A percentile compares a stretch with the other conserved stretches of the same genome.
Evolutionary conservation across 2,329 filamentous ascomycete genomes (phyloP).

Genomic region (Stachybotrys chlorohalonatus): DNA sequence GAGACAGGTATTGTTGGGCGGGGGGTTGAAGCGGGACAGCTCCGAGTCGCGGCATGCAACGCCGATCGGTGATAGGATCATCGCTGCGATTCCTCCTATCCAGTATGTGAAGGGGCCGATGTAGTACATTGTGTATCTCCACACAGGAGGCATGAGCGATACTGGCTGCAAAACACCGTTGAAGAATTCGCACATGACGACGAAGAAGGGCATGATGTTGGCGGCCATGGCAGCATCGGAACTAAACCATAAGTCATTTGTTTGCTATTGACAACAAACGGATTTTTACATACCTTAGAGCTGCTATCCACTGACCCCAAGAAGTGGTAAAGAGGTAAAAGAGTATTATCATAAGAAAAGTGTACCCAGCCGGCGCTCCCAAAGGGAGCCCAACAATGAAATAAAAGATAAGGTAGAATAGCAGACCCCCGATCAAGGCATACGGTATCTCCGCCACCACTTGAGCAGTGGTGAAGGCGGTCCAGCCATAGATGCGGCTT

Average conservation of each 20-base stretch:
- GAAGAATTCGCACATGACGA: slow-evolving; percentile 63
- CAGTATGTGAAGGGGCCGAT: slow-evolving; percentile 2
- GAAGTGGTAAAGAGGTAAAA: slow-evolving; percentile 61
- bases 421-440: slow-evolving; percentile 49
- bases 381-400: slow-evolving; percentile 59
- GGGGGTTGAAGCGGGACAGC: slow-evolving; percentile 1
- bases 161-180: slow-evolving; percentile 39
- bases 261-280: slow-evolving; percentile 11
- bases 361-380: slow-evolving; percentile 57
- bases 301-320: slow-evolving; percentile 3
- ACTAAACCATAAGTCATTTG: slow-evolving; percentile 65
- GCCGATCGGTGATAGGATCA: slow-evolving; percentile 43
- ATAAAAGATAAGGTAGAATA: slow-evolving; percentile 68
- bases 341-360: slow-evolving; percentile 65
- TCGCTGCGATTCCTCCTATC: slow-evolving; percentile 54
- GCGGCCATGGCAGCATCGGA: slow-evolving; percentile 16
- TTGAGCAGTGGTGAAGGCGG: slow-evolving; percentile 62
- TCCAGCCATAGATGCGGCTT: slow-evolving; percentile 67
- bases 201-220: slow-evolving; percentile 43
- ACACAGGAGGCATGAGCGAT: slow-evolving; percentile 50
- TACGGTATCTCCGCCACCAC: slow-evolving; percentile 66
- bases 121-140: slow-evolving; percentile 23
- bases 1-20: neutral
- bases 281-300: slow-evolving; percentile 68
- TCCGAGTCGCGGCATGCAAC: slow-evolving; percentile 32